Base-by-base conservation (phyloP, 352 stramenopile species). In the Phytophthora colocasiae region DNA sequence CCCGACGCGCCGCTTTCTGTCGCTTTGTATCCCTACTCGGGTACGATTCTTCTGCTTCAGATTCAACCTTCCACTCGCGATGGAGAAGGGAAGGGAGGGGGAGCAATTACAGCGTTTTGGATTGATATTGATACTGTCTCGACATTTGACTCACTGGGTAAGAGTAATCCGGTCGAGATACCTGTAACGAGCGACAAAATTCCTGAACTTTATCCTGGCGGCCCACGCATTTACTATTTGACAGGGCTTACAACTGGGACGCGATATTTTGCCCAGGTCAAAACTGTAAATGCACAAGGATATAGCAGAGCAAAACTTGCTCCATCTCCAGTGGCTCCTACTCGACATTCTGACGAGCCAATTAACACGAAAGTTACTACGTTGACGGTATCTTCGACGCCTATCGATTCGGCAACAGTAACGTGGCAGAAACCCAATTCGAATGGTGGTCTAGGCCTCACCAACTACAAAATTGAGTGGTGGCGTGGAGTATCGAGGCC, bases 251-350 rank as follows among this genome's bases (percentile, higher is more conserved):
- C 79, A 4, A 92, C 80, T 3, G 91, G 91, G 15, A 81, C 81
- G 14, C 75, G 80, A 8, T 97, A 97, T 64, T 97, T 96, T 64
- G 83, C 94, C 6, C 90, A 96, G 43, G 89, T 97, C 6, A 93
- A 90, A 45, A 66, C 84, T 8, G 85, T 78, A 31, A 96, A 90
- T 61, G 66, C 67, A 26, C 83, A 95, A 27, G 83, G 83, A 0
- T 88, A 84, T 62, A 91, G 81, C 47, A 81, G 78, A 10, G 80
- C 85, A 17, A 92, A 75, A 15, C 59, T 91, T 11, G 82, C 81
- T 8, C 81, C 81, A 3, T 87, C 79, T 48, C 72, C 86, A 6
- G 38, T 92, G 22, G 83, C 80, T 4, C 83, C 85, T 9, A 85
- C 73, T 5, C 58, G 70, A 1, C 81, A 77, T 32, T 72, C 84